These are phyloP conservation scores for Talaromyces rugulosus DNA, from an alignment of 2,329 filamentous ascomycete species.

Conservation along the genomic window DNA sequence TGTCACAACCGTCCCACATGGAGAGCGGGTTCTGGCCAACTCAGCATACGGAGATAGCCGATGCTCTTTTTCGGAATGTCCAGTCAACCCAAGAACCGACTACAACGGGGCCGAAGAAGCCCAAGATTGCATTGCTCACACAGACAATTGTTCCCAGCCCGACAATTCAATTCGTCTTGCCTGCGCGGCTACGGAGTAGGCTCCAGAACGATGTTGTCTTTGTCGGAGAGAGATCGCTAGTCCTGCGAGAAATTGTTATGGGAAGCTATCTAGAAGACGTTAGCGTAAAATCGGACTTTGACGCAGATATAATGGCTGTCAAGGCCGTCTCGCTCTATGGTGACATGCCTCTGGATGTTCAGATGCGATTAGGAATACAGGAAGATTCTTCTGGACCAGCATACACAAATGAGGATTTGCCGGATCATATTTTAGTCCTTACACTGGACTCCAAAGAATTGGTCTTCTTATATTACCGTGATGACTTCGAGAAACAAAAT, in stretches of 20 bases:
- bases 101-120: conserved; percentile 25
- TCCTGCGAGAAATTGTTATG: conserved; percentile 68
- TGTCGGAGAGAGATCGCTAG: conserved; percentile 75
- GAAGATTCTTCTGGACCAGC: conserved; percentile 9
- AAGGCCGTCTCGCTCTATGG: conserved; percentile 63
- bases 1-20: neutral
- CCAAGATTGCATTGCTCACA: conserved; percentile 68
- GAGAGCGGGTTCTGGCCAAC: neutral
- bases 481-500: conserved; percentile 25
- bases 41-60: neutral
- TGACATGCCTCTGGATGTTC: conserved; percentile 32
- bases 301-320: conserved; percentile 72
- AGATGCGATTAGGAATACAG: conserved; percentile 22
- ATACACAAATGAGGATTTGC: conserved; percentile 39
- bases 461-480: conserved; percentile 67
- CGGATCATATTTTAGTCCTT: conserved; percentile 77
- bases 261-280: conserved; percentile 68
- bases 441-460: conserved; percentile 69
- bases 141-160: conserved; percentile 75
- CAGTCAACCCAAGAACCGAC: neutral
- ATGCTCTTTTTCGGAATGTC: neutral
- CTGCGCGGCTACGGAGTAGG: conserved; percentile 69
- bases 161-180: conserved; percentile 69
- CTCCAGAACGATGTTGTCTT: conserved; percentile 78
- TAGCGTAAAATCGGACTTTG: conserved; percentile 74